Conservation (phyloP, 73 alveolate species). For the Breviolum minutum region DNA sequence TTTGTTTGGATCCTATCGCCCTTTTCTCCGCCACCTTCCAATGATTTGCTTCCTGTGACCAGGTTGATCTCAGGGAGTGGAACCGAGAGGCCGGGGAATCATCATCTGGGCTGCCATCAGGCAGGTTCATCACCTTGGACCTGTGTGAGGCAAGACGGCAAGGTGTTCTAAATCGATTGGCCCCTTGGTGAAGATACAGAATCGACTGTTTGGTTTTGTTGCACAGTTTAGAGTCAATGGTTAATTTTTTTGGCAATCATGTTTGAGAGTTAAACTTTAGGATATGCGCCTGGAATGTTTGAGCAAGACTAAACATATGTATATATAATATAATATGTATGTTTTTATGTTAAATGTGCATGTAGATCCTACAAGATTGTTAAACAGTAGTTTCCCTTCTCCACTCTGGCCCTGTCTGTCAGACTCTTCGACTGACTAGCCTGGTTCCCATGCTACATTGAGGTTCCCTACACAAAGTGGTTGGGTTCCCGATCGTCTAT, state of each 20-base stretch:
- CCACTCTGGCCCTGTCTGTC: too few relatives aligned
- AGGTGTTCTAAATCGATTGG: constrained; percentile 61
- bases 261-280: too few relatives aligned
- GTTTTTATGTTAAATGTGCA: neutral
- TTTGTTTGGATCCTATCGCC: too few relatives aligned
- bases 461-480: constrained; percentile 93
- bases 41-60: neutral
- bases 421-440: neutral
- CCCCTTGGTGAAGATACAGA: neutral
- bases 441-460: neutral
- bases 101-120: neutral
- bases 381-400: too few relatives aligned
- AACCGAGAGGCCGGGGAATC: constrained; percentile 51
- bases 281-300: too few relatives aligned
- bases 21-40: too few relatives aligned
- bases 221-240: neutral
- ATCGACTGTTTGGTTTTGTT: neutral
- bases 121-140: neutral
- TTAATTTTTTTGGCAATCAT: too few relatives aligned
- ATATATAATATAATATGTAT: neutral
- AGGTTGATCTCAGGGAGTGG: constrained; percentile 84
- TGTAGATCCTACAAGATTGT: too few relatives aligned
- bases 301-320: neutral
- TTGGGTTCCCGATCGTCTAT: constrained; percentile 55
- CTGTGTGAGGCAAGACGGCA: constrained; percentile 41